phyloP scores from a whole-genome alignment of 1,139 yeast genomes.

The Pichia sp. region DNA sequence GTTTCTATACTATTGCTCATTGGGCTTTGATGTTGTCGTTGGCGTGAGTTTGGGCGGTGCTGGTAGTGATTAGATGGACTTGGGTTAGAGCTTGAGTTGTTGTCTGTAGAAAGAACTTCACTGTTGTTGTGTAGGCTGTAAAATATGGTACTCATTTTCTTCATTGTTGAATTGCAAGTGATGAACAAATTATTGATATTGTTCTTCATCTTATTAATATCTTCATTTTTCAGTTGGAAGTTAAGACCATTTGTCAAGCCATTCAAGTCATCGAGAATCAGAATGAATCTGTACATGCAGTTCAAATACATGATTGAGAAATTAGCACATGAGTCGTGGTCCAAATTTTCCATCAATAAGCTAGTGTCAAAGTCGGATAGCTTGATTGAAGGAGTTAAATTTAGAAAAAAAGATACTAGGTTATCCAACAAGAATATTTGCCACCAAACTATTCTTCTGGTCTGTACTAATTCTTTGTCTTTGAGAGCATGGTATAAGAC shows the following conservation, averaged over 20 bases:
- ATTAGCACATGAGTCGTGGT: slow-evolving; percentile 41
- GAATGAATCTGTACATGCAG: slow-evolving; percentile 48
- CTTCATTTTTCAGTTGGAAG: slow-evolving; percentile 33
- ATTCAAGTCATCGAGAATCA: slow-evolving; percentile 50
- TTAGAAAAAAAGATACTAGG: slow-evolving; percentile 52
- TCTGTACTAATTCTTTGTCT: slow-evolving; percentile 46
- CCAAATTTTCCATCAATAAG: slow-evolving; percentile 36
- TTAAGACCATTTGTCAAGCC: slow-evolving; percentile 32
- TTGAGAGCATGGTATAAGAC: slow-evolving; percentile 44
- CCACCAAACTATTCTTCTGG: slow-evolving; percentile 61
- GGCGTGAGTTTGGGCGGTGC: background rate
- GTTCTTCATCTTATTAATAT: slow-evolving; percentile 42
- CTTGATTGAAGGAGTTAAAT: slow-evolving; percentile 53
- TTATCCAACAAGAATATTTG: slow-evolving; percentile 58
- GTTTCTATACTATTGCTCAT: background rate
- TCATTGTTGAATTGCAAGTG: slow-evolving; percentile 43
- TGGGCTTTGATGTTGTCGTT: background rate
- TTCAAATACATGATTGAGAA: slow-evolving; percentile 33
- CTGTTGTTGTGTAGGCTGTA: slow-evolving; percentile 22
- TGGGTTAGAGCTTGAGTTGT: background rate
- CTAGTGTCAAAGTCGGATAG: slow-evolving; percentile 54
- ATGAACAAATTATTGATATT: slow-evolving; percentile 49
- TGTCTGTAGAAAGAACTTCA: slow-evolving; percentile 14
- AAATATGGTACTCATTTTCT: slow-evolving; percentile 26
- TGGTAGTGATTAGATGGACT: background rate